A percentile compares a stretch with the other conserved stretches of the same genome.
Evolutionary conservation across 352 stramenopile species (phyloP).

Genomic region (Pythium brassicae): DNA sequence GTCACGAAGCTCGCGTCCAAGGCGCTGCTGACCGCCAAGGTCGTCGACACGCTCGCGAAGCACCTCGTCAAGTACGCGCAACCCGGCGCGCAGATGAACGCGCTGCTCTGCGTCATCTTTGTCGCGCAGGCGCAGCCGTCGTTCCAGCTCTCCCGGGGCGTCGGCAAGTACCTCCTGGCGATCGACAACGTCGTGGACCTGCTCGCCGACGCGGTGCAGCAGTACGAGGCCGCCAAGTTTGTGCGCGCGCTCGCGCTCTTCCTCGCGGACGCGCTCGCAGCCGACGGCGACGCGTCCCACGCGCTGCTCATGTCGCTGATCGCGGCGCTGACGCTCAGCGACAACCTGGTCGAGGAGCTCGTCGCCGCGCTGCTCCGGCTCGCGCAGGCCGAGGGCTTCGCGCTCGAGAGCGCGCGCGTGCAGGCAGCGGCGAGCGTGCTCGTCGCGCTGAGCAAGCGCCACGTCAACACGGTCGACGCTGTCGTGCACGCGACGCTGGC

Average conservation of each 20-base stretch:
- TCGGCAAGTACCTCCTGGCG: conserved; percentile 61
- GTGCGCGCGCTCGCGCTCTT: conserved; percentile 49
- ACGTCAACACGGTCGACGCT: conserved; percentile 46
- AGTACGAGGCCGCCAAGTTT: conserved; percentile 76
- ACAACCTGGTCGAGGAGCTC: conserved; percentile 48
- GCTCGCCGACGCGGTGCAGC: conserved; percentile 48
- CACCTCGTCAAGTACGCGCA: conserved; percentile 74
- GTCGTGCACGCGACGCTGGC: conserved; percentile 26
- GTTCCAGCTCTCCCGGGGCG: conserved; percentile 44
- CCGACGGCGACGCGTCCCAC: conserved; percentile 32
- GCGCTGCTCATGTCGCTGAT: conserved; percentile 38
- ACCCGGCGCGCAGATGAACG: conserved; percentile 61
- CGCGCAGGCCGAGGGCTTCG: conserved; percentile 38
- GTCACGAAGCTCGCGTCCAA: conserved; percentile 82
- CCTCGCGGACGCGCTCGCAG: conserved; percentile 38
- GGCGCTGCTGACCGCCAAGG: conserved; percentile 64
- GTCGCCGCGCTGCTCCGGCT: conserved; percentile 42
- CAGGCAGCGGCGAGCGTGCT: conserved; percentile 40
- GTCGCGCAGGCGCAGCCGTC: conserved; percentile 68
- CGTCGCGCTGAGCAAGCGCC: conserved; percentile 54
- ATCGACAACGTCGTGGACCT: conserved; percentile 71
- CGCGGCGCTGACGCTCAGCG: conserved; percentile 30
- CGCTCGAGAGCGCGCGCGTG: conserved; percentile 28
- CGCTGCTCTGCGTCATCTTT: conserved; percentile 71
- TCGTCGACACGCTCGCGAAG: conserved; percentile 70